These are phyloP conservation scores for Lentinula boryana DNA, from an alignment of 768 basidiomycete species.

Conservation along the genomic window DNA sequence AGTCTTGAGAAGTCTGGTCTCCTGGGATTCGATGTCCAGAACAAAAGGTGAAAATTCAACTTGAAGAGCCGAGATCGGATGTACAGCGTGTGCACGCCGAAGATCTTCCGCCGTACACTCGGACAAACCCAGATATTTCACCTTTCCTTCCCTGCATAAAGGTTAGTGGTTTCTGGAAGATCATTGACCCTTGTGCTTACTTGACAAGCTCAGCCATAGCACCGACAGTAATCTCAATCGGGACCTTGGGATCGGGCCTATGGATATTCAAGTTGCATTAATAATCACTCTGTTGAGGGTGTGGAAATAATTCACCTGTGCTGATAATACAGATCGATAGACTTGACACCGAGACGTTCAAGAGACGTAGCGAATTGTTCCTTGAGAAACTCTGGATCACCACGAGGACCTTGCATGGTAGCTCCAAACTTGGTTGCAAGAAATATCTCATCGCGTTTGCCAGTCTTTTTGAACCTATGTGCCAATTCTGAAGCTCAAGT, in stretches of 20 bases:
- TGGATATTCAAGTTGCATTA: slow-evolving; percentile 9
- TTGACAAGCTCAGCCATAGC: slow-evolving; percentile 31
- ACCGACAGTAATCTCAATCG: slow-evolving; percentile 27
- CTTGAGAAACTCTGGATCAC: slow-evolving; percentile 21
- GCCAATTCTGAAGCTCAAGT: neutral
- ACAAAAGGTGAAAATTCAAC: slow-evolving; percentile 39
- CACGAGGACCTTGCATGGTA: neutral
- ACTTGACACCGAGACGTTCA: slow-evolving; percentile 23
- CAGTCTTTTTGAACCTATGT: slow-evolving; percentile 42
- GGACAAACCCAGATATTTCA: slow-evolving; percentile 47
- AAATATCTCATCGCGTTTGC: slow-evolving; percentile 49
- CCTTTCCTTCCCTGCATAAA: slow-evolving; percentile 28
- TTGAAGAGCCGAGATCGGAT: slow-evolving; percentile 38
- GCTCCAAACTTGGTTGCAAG: slow-evolving; percentile 49
- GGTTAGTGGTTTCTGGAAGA: neutral
- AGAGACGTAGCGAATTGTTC: slow-evolving; percentile 28
- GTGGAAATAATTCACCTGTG: slow-evolving; percentile 21
- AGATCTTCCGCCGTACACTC: slow-evolving; percentile 38
- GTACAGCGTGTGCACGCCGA: slow-evolving; percentile 41
- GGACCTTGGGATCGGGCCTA: slow-evolving; percentile 19
- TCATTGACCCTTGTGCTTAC: slow-evolving; percentile 15
- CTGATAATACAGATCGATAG: slow-evolving; percentile 33
- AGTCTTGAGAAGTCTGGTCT: slow-evolving; percentile 31
- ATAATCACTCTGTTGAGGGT: neutral
- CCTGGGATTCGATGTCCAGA: slow-evolving; percentile 36